Conservation (phyloP, 805 yeast genomes). For the Candida cerambycidarum region DNA sequence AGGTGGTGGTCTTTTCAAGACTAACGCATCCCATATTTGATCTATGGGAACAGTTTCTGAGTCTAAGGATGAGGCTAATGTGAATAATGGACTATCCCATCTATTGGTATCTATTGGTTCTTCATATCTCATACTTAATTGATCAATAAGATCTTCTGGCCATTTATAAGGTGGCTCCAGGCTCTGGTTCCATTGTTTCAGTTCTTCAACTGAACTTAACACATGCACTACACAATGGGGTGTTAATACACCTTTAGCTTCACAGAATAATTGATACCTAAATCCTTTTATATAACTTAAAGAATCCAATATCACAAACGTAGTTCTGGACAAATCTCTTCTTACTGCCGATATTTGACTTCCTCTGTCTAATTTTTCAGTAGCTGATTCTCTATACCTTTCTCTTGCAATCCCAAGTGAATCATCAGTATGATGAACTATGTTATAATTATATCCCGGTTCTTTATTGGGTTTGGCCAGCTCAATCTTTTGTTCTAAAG, state of each 20-base stretch:
- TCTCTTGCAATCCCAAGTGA: conserved; percentile 67
- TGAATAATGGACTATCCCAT: conserved; percentile 93
- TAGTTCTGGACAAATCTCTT: conserved; percentile 65
- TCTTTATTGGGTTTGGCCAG: conserved; percentile 35
- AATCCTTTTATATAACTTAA: conserved; percentile 92
- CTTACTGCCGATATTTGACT: conserved; percentile 87
- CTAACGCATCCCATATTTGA: conserved; percentile 64
- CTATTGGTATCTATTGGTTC: conserved; percentile 84
- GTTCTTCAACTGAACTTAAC: conserved; percentile 61
- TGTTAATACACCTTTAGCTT: conserved; percentile 80
- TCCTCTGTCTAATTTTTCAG: conserved; percentile 82
- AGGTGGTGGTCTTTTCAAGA: conserved; percentile 59
- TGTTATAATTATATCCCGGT: conserved; percentile 56
- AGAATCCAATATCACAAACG: conserved; percentile 81
- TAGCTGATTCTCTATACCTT: conserved; percentile 66
- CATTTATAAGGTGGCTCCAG: too few species aligned
- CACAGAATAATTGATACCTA: conserved; percentile 91
- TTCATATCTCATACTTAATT: conserved; percentile 81
- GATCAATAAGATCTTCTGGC: conserved; percentile 64
- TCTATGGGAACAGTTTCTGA: conserved; percentile 59
- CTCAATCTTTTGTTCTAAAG: conserved; percentile 48
- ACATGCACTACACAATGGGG: conserved; percentile 82
- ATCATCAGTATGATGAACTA: conserved; percentile 76
- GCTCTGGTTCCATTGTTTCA: conserved; percentile 63
- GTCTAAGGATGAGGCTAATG: conserved; percentile 52